These are phyloP conservation scores for Xylariaceae sp. DNA, from an alignment of 2,329 filamentous ascomycete genomes.

Conservation along the genomic window DNA sequence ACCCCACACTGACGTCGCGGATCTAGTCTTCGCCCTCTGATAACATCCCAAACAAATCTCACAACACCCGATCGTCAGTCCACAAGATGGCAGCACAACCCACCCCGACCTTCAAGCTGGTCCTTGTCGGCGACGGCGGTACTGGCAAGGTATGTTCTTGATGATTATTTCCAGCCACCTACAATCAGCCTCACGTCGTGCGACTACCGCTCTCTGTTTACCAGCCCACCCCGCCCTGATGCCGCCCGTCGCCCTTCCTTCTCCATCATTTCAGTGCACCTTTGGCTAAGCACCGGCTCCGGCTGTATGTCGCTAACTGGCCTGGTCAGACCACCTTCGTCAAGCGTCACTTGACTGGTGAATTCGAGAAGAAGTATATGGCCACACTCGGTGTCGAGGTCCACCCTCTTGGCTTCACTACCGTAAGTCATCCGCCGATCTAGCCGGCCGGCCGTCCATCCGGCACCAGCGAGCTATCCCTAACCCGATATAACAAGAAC, in stretches of 20 bases:
- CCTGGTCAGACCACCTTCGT: conserved; percentile 87
- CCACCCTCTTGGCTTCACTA: conserved; percentile 95
- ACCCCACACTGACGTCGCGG: conserved; percentile 21
- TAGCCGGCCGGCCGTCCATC: conserved; percentile 4
- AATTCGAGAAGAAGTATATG: conserved; percentile 99
- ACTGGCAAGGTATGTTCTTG: conserved; percentile 82
- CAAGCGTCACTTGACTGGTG: conserved; percentile 99
- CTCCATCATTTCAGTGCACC: too few species aligned
- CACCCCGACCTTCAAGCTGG: conserved; percentile 95
- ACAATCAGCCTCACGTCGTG: conserved; percentile 2
- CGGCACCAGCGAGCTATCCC: conserved; percentile 22
- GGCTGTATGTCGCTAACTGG: conserved; percentile 18
- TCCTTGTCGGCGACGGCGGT: conserved; percentile 98
- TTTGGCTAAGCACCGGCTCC: too few species aligned
- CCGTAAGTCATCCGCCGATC: conserved; percentile 59
- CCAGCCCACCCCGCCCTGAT: conserved; percentile 17
- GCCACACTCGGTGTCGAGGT: conserved; percentile 99
- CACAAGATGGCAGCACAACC: conserved; percentile 55
- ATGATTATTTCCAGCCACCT: conserved; percentile 8
- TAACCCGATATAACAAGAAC: conserved; percentile 53
- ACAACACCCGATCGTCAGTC: conserved; percentile 14
- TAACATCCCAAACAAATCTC: conserved; percentile 13
- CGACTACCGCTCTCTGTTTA: conserved; percentile 9
- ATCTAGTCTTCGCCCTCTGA: conserved; percentile 17
- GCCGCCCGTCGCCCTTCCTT: conserved; percentile 22